phyloP scores from a whole-genome alignment of 176 grass and related monocot species.

The Areca catechu region DNA sequence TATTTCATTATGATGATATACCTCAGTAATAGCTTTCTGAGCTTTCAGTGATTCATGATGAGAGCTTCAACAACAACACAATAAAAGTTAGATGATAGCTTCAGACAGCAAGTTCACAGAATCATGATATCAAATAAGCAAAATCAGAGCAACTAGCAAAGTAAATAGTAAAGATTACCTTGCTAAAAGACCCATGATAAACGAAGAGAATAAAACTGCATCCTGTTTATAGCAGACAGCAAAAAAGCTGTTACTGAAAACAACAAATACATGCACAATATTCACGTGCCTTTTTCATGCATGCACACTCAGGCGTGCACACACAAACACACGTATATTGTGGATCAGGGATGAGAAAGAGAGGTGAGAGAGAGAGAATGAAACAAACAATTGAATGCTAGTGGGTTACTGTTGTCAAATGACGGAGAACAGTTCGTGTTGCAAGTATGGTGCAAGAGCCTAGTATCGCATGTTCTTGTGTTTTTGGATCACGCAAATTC shows the following conservation, averaged over 20 bases:
- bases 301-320: too few species aligned
- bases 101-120: neutral
- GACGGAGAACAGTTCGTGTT: conserved; percentile 63
- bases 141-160: neutral
- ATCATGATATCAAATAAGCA: neutral
- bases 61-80: conserved; percentile 43
- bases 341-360: too few species aligned
- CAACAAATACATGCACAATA: too few species aligned
- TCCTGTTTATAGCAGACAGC: conserved; percentile 42
- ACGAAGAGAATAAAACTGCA: conserved; percentile 60
- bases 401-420: conserved; percentile 56
- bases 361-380: neutral
- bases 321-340: too few species aligned
- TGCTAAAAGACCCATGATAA: conserved; percentile 77
- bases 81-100: conserved; percentile 7
- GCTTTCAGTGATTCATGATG: conserved; percentile 89
- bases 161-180: conserved; percentile 22
- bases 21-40: conserved; percentile 91
- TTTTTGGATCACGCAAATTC: conserved; percentile 56
- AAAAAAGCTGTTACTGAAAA: neutral
- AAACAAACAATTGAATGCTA: neutral
- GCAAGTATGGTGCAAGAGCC: conserved; percentile 75
- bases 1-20: conserved; percentile 27
- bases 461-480: conserved; percentile 68
- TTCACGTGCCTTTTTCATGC: too few species aligned